Percentiles rank a stretch among this genome's conserved stretches.
Evolutionary conservation across 1,284 basidiomycete genomes (phyloP).

Genomic region (Apiotrichum brassicae): DNA sequence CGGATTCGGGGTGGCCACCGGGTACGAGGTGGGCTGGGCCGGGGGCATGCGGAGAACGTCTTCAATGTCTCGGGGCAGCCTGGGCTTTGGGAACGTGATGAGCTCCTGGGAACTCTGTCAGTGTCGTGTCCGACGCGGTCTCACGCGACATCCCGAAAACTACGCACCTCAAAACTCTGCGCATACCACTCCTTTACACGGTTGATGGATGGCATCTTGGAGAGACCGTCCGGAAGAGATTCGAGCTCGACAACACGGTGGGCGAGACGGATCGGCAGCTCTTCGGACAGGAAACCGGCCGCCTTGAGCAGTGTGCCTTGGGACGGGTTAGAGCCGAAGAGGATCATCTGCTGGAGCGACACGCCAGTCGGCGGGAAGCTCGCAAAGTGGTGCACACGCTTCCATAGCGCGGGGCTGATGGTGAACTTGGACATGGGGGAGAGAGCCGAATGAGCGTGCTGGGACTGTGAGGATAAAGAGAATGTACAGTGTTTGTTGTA

Average conservation of each 20-base stretch:
- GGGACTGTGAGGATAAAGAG: too few species aligned
- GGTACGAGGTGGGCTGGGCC: conserved; percentile 35
- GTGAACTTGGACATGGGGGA: conserved; percentile 47
- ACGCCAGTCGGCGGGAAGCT: conserved; percentile 90
- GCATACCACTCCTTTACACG: conserved; percentile 99
- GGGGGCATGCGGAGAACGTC: conserved; percentile 58
- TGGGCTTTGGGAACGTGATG: conserved; percentile 71
- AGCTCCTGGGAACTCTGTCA: conserved; percentile 61
- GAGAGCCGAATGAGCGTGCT: too few species aligned
- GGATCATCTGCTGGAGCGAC: conserved; percentile 85
- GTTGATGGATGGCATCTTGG: conserved; percentile 85
- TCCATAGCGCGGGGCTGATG: conserved; percentile 76
- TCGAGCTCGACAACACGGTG: conserved; percentile 97
- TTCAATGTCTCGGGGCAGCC: conserved; percentile 61
- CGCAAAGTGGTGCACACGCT: conserved; percentile 88
- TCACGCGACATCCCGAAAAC: too few species aligned
- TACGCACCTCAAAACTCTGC: conserved; percentile 86
- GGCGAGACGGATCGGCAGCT: conserved; percentile 83
- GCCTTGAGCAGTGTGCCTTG: conserved; percentile 82
- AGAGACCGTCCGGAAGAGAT: conserved; percentile 84
- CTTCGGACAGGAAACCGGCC: conserved; percentile 70
- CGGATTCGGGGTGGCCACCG: conserved; percentile 43
- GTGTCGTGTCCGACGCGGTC: neutral
- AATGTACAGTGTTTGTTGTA: too few species aligned
- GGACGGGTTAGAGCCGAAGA: conserved; percentile 63